Evolutionary conservation across 2,329 filamentous ascomycete genomes (phyloP), one percentile per base, ranked within the genome.

Genomic region (Exserohilum rostratum): DNA sequence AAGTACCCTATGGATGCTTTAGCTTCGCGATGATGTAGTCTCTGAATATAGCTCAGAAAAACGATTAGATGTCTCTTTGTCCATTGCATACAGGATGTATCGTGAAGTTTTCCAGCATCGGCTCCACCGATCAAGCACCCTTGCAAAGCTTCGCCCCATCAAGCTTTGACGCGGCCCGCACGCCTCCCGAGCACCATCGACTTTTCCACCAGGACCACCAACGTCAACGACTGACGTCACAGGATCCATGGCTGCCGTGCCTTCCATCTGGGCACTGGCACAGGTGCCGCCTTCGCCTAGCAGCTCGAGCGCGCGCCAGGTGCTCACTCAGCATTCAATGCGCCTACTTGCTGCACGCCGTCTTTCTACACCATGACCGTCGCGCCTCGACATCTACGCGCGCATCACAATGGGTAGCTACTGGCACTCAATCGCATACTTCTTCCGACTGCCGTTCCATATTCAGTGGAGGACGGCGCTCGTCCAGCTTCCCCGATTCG

Each of bases 401-500:
- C 30, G 35, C 53, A 40, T 37, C 53, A 71, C 44, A 9, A 73
- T 75, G 72, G 68, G 62, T 47, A 65, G 63, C 40, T 70, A 66
- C 50, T 58, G 67, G 46, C 66, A 71, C 34, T 66, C 65, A 31
- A 55, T 75, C 34, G 58, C 60, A 33, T 73, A 73, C 61, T 75
- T 75, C 57, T 72, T 76, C 58, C 65, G 71, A 30, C 67, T 76
- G 11, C 74, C 74, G 5, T 50, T 53, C 15, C 20, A 31, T 9
- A 44, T 57, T 7, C 71, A 73, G 66, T 77, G 74, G 74, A 66
- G 73, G 11, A 74, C 74, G 1, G 66, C 66, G 15, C 58, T 76
- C 13, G 70, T 77, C 13, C 72, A 75, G 43, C 58, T 76, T 2
- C 74, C 74, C 5, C 67, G 74, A 50, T 74, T 69, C 35, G 74